Conservation (phyloP, 139 green algal genomes). For the Parachlorella kessleri region DNA sequence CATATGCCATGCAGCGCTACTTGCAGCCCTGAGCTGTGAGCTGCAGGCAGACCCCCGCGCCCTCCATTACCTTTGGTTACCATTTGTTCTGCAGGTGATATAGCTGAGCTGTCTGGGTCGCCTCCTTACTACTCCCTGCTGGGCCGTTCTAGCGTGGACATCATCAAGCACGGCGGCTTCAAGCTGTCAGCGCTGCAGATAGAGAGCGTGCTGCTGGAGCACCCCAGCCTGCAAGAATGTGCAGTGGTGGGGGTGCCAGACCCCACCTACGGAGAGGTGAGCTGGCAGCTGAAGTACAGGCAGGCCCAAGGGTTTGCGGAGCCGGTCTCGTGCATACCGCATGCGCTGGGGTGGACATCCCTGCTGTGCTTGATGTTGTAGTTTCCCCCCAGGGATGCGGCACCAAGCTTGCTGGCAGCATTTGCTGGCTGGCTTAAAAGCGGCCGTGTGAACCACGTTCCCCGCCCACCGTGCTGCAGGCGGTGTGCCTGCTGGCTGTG, state of each 20-base stretch:
- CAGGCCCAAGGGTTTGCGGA: no score
- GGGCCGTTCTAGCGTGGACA: slow-evolving; percentile 88
- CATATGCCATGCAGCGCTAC: neutral
- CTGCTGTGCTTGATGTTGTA: no score
- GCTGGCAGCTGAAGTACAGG: no score
- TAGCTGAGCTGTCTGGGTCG: slow-evolving; percentile 13
- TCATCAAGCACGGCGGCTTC: slow-evolving; percentile 95
- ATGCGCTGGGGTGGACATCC: no score
- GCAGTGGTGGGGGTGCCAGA: slow-evolving; percentile 89
- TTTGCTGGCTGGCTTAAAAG: no score
- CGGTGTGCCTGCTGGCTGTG: neutral
- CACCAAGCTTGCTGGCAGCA: no score
- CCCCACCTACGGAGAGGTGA: slow-evolving; percentile 72
- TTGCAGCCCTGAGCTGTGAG: neutral
- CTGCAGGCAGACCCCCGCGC: no score
- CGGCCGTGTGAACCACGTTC: no score
- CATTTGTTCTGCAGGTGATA: slow-evolving; percentile 56
- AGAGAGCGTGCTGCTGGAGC: slow-evolving; percentile 71
- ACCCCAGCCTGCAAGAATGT: slow-evolving; percentile 73
- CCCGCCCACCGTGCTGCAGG: no score
- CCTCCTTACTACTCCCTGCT: slow-evolving; percentile 80
- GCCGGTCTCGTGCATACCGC: no score
- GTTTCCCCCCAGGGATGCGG: no score
- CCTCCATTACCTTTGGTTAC: slow-evolving; percentile 3
- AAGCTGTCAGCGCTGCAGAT: slow-evolving; percentile 68